A percentile compares a stretch with the other conserved stretches of the same genome.
Evolutionary conservation across 2,329 filamentous ascomycete species (phyloP).

Genomic region (Exophiala dermatitidis): DNA sequence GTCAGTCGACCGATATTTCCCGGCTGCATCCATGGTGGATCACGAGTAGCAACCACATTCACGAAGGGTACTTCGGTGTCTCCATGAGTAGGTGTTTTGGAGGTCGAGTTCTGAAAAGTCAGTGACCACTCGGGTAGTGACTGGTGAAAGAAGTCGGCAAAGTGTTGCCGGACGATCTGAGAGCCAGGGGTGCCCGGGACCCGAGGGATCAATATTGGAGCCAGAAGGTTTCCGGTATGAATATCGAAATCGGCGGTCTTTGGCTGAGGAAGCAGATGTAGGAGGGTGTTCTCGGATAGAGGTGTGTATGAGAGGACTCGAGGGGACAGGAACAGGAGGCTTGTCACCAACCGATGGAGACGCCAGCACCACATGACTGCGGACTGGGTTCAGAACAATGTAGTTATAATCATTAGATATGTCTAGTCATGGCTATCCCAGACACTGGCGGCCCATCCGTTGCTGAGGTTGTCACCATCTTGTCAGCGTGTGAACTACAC

Average conservation of each 20-base stretch:
- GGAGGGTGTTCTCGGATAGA: conserved; percentile 69
- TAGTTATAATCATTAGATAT: background rate
- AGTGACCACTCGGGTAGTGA: conserved; percentile 72
- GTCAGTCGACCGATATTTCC: conserved; percentile 77
- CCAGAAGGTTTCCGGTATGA: conserved; percentile 63
- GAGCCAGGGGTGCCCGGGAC: conserved; percentile 81
- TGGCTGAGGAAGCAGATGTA: conserved; percentile 58
- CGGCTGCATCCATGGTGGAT: conserved; percentile 69
- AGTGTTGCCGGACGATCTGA: conserved; percentile 65
- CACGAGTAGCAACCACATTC: conserved; percentile 78
- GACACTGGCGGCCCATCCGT: too few species aligned
- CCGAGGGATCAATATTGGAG: conserved; percentile 79
- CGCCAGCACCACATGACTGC: conserved; percentile 11
- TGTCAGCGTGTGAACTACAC: background rate
- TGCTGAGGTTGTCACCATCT: background rate
- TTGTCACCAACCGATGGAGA: conserved; percentile 4
- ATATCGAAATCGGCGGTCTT: conserved; percentile 69
- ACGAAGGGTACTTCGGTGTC: conserved; percentile 68
- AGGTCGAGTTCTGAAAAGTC: conserved; percentile 82
- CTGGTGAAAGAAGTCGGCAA: conserved; percentile 70
- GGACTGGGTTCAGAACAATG: background rate
- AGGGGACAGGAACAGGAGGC: conserved; percentile 1
- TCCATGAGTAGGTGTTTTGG: conserved; percentile 68
- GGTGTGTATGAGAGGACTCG: conserved; percentile 45
- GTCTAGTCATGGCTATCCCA: background rate